Percentiles rank a stretch among this genome's conserved stretches.
These are phyloP conservation scores for Penicillium sp. DNA, from an alignment of 2,329 filamentous ascomycete species.

Conservation along the genomic window DNA sequence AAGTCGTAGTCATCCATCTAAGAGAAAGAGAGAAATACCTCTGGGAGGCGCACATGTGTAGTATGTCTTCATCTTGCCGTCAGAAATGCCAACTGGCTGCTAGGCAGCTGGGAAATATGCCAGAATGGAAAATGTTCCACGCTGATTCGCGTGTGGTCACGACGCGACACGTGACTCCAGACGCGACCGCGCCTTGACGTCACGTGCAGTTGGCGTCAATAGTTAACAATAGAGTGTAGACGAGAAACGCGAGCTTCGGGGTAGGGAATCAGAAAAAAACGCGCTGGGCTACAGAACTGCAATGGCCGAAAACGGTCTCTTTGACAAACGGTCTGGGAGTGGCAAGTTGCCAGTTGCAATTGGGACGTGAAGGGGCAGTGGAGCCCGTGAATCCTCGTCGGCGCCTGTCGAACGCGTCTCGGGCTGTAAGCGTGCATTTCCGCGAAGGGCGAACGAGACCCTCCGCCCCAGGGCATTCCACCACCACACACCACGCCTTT, in stretches of 20 bases:
- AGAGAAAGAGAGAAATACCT: neutral
- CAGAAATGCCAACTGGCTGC: neutral
- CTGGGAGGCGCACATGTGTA: too few species aligned
- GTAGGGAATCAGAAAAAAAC: too few species aligned
- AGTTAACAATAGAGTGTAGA: neutral
- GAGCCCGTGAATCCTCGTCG: constrained; percentile 37
- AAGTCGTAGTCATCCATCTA: too few species aligned
- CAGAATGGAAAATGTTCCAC: too few species aligned
- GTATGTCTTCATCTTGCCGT: neutral
- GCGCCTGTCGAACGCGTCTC: constrained; percentile 43
- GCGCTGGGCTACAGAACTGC: too few species aligned
- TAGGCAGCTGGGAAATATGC: too few species aligned
- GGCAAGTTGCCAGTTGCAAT: constrained; percentile 1
- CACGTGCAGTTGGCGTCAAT: constrained; percentile 4
- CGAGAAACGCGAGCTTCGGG: neutral
- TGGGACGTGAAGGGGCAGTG: constrained; percentile 23
- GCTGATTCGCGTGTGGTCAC: constrained; percentile 18
- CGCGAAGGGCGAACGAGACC: constrained; percentile 37
- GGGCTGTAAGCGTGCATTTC: constrained; percentile 42
- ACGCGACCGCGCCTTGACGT: constrained; percentile 21
- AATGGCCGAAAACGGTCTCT: neutral
- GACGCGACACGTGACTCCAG: constrained; percentile 20
- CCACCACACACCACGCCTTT: constrained; percentile 30
- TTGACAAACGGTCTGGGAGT: neutral
- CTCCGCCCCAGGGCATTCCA: constrained; percentile 38